Evolutionary conservation across 768 basidiomycete genomes (phyloP), one percentile per base, ranked within the genome.

Genomic region (Agaricus sinodeliciosus): DNA sequence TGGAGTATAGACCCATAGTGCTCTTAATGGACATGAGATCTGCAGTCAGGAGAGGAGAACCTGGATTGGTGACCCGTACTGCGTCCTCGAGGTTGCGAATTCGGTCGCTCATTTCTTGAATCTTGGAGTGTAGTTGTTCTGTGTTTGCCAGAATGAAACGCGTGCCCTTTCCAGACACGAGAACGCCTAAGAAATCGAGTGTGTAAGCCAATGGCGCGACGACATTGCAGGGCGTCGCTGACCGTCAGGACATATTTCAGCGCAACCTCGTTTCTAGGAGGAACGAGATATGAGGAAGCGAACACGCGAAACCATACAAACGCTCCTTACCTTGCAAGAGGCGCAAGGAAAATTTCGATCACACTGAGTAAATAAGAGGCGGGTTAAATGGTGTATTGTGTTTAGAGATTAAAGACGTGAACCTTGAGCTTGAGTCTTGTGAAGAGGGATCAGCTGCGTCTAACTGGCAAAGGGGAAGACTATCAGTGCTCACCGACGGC

Each of bases 121-220:
- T 84, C 65, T 82, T 84, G 18, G 70, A 63, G 57, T 84, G 83
- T 11, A 84, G 69, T 58, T 82, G 81, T 59, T 84, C 82, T 9
- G 82, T 82, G 60, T 82, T 82, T 46, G 82, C 82, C 46, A 84
- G 75, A 59, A 84, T 81, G 56, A 83, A 84, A 63, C 81, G 78
- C 49, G 80, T 82, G 48, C 81, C 81, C 62, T 81, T 82, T 31
- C 81, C 81, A 37, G 81, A 83, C 2, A 82, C 82, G 51, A 84
- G 73, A 40, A 82, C 80, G 56, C 81, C 81, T 82, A 54, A 19
- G 48, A 22, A 36, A 1, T 11, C 36, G 41, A 31, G 27, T 15
- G 53, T 43, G 13, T 43, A 43, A 25, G 18, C 19, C 6, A n/a
- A 8, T 2, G 11, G 41, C 36, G 44, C n/a, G 35, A 35, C 36